Evolutionary conservation across 805 yeast species (phyloP), one percentile per base, ranked within the genome.

Genomic region (Yarrowia sp.): DNA sequence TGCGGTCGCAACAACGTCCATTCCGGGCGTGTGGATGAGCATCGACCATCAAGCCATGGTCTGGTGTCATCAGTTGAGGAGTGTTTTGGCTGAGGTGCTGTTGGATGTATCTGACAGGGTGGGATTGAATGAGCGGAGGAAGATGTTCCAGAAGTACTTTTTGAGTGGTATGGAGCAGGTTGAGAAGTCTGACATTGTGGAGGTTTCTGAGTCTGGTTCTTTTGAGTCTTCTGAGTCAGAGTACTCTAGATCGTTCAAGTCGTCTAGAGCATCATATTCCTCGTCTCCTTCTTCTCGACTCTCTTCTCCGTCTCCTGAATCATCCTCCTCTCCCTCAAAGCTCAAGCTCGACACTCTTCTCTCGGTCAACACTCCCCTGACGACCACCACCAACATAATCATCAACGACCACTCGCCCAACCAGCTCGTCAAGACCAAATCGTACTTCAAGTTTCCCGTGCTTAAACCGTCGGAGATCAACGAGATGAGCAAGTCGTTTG

Each of bases 1-100:
- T 66, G 84, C 93, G 0, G 87, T 88, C 0, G 88, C 83, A 67
- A 83, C 97, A 0, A 83, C 92, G 0, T 91, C 96, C 1, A 87
- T 92, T 12, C 96, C 96, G 0, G 81, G 80, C 2, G 96, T 91
- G 1, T 92, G 97, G 97, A 87, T 96, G 1, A 86, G 96, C 1
- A 84, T 90, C 32, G 97, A 92, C 71, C 97, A 92, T 75, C 78
- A 90, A 66, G 97, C 97, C 1, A 84, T 92, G 55, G 96, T 91
- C 0, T 92, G 97, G 97, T 92, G 97, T 73, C 87, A 86, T 64
- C 97, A 90, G 70, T 73, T 90, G 44, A 78, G 97, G 63, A 76
- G 79, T 44, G 80, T 78, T 13, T 64, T 92, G 3, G 86, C 87
- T 9, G 74, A 75, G 49, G 75, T 83, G 0, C 70, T 92, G n/a